These are phyloP conservation scores for Iberis pinnata DNA, from an alignment of 345 rosid species.

Conservation along the genomic window DNA sequence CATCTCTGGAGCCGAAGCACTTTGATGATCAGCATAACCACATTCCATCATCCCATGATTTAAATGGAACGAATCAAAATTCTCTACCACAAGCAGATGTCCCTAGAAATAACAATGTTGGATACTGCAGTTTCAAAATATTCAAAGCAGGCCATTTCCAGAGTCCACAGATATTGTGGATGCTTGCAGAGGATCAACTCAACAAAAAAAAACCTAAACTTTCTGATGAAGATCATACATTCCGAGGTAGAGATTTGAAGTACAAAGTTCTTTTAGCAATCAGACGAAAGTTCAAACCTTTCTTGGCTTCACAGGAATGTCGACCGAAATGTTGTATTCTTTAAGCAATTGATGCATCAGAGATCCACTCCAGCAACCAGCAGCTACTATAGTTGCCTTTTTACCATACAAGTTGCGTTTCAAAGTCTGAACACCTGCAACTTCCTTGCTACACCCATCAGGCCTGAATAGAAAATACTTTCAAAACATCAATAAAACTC, in stretches of 20 bases:
- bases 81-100: slow-evolving; percentile 73
- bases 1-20: slow-evolving; percentile 34
- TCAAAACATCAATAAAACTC: not conserved
- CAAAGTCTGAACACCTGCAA: slow-evolving; percentile 57
- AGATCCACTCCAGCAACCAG: slow-evolving; percentile 90
- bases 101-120: slow-evolving; percentile 44
- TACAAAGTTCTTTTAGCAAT: too few species aligned
- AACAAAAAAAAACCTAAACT: not conserved
- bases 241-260: too few species aligned
- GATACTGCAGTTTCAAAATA: not conserved
- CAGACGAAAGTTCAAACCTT: slow-evolving; percentile 42
- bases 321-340: slow-evolving; percentile 37
- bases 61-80: slow-evolving; percentile 47
- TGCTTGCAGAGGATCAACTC: not conserved
- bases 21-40: slow-evolving; percentile 55
- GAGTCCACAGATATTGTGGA: not conserved
- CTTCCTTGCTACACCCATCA: slow-evolving; percentile 36
- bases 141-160: slow-evolving; percentile 7
- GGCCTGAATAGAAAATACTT: slow-evolving; percentile 34
- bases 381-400: slow-evolving; percentile 69
- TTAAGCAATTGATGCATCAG: slow-evolving; percentile 49
- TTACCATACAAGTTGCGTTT: slow-evolving; percentile 50
- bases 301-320: slow-evolving; percentile 75
- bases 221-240: too few species aligned
- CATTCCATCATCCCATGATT: slow-evolving; percentile 86